phyloP scores from a whole-genome alignment of 805 yeast genomes.

The Huiozyma sinensis region DNA sequence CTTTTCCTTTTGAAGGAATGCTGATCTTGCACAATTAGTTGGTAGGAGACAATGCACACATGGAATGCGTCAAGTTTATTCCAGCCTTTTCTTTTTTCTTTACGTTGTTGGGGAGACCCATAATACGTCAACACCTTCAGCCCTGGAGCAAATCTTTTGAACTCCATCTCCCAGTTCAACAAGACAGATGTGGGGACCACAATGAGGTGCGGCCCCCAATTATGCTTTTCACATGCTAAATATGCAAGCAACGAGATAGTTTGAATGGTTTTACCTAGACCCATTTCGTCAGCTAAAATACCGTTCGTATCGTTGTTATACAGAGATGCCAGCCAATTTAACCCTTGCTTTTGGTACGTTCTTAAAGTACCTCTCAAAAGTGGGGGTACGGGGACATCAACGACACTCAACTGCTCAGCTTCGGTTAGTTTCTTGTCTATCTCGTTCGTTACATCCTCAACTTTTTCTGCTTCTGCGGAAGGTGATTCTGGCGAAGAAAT shows the following conservation, averaged over 20 bases:
- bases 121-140: slow-evolving; percentile 90
- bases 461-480: background rate
- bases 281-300: slow-evolving; percentile 98
- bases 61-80: slow-evolving; percentile 92
- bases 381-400: slow-evolving; percentile 71
- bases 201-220: slow-evolving; percentile 97
- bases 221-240: slow-evolving; percentile 83
- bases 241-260: slow-evolving; percentile 80
- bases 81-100: slow-evolving; percentile 95
- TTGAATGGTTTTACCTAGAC: slow-evolving; percentile 93
- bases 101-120: slow-evolving; percentile 94
- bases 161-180: slow-evolving; percentile 99
- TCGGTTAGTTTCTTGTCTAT: slow-evolving; percentile 1
- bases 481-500: too few relatives aligned
- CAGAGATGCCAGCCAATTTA: slow-evolving; percentile 92
- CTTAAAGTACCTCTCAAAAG: slow-evolving; percentile 73
- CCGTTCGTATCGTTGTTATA: slow-evolving; percentile 92
- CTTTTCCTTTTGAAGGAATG: slow-evolving; percentile 81
- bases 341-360: slow-evolving; percentile 89
- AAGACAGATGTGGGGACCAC: slow-evolving; percentile 96
- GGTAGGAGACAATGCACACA: slow-evolving; percentile 94
- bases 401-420: slow-evolving; percentile 31
- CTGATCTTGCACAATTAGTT: slow-evolving; percentile 94
- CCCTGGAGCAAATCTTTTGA: slow-evolving; percentile 96
- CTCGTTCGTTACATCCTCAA: background rate